Base-by-base conservation (phyloP, 2,329 filamentous ascomycete species). In the Rhexocercosporidium sp. region DNA sequence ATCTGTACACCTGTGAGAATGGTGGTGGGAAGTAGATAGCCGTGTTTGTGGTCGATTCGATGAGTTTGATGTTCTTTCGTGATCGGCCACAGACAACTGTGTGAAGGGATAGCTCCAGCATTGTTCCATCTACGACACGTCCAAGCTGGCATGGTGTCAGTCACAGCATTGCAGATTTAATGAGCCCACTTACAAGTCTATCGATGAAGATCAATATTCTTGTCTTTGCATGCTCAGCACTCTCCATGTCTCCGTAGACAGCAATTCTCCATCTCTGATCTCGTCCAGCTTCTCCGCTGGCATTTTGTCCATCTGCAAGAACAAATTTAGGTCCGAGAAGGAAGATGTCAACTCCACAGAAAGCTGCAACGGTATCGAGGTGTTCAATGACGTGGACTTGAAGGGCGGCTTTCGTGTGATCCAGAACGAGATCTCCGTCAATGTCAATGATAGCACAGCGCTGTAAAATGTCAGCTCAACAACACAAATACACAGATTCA, bases 11-110 rank as follows among this genome's bases (percentile, higher is more conserved):
- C 67, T 91, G 90, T 16, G 95, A 94, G 78, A 98, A 98, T 0
- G 95, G 92, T 8, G 94, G 94, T 31, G 96, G 96, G 77, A 99
- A 98, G 82, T 99, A 99, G 75, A 99, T 98, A 71, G 96, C 95
- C 9, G 96, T 98, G 75, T 94, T 93, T 16, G 96, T 98, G 31
- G 92, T 89, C 16, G 96, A 97, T 80, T 99, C 96, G 76, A 99
- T 97, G 75, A 96, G 83, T 83, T 98, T 98, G 82, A 99, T 97
- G 79, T 97, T 97, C 83, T 97, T 97, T 73, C 96, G 88, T 73
- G 94, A 95, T 59, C 96, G 92, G 59, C 96, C 96, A 78, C 94
- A 97, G 59, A 98, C 90, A 64, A 97, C 85, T 66, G 94, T 96
- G 78, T 99, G 96, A 77, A 97, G 87, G 29, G 93, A 92, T 59